Evolutionary conservation across 352 stramenopile genomes (phyloP), one percentile per base, ranked within the genome.

Genomic region (Globisporangium orthogonon): DNA sequence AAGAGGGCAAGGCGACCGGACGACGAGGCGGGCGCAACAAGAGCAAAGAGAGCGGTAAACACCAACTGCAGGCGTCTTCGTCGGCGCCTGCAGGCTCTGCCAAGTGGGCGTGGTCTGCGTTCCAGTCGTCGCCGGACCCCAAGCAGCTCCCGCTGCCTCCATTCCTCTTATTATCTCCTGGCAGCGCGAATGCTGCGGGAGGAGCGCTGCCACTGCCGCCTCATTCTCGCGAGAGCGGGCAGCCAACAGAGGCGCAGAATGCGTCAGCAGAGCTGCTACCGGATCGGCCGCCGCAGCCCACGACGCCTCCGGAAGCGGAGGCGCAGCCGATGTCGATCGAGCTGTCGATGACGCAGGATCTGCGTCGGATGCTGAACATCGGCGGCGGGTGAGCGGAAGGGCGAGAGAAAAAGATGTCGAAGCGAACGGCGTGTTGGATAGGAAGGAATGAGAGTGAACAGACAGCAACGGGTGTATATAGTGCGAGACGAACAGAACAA

Each of bases 301-400:
- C 78, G 60, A 64, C 69, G 46, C 52, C 63, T 0, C 67, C 70
- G 54, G 62, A 66, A 45, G n/a, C n/a, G n/a, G n/a, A n/a, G n/a
- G 35, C 39, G 28, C 40, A 41, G 45, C 18, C n/a, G n/a, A 74
- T 73, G 66, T 78, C 78, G 28, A 63, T 82, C 23, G 83, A 92
- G 64, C 60, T 82, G 44, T 86, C 77, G 28, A 90, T 92, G 83
- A 92, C 83, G 58, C 74, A 88, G 53, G 80, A 90, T 45, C 65
- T 92, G 56, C 70, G 79, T 48, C 74, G 78, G 44, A 83, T 92
- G 83, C 73, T 92, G 47, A 92, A 90, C 70, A 92, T 90, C 53
- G 76, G 76, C 29, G 69, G 72, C 29, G 72, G 61, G 14, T 77
- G 73, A 57, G 37, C n/a, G n/a, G n/a, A n/a, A n/a, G n/a, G n/a